Base-by-base conservation (phyloP, 441 rosid genomes). In the Lepidium campestre region DNA sequence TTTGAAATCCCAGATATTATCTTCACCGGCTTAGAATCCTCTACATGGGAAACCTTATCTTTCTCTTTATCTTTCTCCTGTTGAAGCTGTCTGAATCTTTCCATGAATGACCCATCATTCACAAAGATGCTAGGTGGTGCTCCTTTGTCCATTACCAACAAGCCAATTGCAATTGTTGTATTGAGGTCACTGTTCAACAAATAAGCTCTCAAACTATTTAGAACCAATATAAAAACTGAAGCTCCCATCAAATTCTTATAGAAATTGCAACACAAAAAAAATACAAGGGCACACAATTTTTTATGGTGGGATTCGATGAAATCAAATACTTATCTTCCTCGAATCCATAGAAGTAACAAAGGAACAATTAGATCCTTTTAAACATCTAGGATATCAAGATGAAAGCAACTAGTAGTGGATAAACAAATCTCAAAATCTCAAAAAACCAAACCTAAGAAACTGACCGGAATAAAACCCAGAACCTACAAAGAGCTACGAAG, bases 71-170 rank as follows among this genome's bases (percentile, higher is more conserved):
- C 88, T 53, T 86, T 86, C 71, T 80, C 92, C 78, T 88, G 88
- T 75, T 89, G 98, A 79, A 91, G 96, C 65, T 86, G 97, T 73
- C 85, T 86, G 84, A 94, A 94, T 84, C 86, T 89, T 87, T 91
- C 98, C 99, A 94, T 85, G 81, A 94, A 94, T 2, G 99, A 94
- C 32, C 99, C 99, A 71, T 94, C 99, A 67, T 94, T 94, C 66
- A 83, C 94, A 75, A 94, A 94, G 74, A 91, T 89, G 81, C 81
- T 73, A 67, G 94, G 68, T 46, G 93, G 88, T 15, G 82, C 81
- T 77, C 85, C 78, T 77, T 89, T 85, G 20, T 84, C 98, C 99
- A 91, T 93, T 77, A 74, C 75, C 71, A 76, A 73, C 23, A 49
- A 62, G 67, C 53, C 64, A 62, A 78, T 41, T 67, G 70, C 58